Base-by-base conservation (phyloP, 2,329 filamentous ascomycete species). In the Cytospora piceicola region DNA sequence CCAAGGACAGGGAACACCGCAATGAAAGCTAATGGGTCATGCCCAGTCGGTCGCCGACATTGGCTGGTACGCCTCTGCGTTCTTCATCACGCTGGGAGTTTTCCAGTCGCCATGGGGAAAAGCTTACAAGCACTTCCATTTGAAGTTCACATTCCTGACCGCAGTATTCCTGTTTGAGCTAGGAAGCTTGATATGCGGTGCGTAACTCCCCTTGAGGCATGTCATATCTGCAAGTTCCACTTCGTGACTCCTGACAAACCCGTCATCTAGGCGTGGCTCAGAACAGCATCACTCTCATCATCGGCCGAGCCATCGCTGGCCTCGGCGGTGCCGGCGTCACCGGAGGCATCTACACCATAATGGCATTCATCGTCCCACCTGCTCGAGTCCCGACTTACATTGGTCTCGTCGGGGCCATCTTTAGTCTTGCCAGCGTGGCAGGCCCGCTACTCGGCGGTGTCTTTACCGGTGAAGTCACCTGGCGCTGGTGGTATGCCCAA, bases 371-470 rank as follows among this genome's bases (percentile, higher is more conserved):
- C 12, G 73, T 73, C 2, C 71, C 71, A 8, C 72, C 73, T 14
- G 57, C 61, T 56, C 69, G 69, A n/a, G 67, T 70, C 0, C 71
- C 73, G 22, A 34, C 73, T 14, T 74, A 72, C 66, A 72, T 67
- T 24, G 79, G 79, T 61, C 67, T 80, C 17, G 74, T 82, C 53
- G 76, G 76, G 27, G 75, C 72, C 57, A 80, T 81, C 72, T 82
- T 77, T 66, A 80, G 79, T 17, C 74, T 82, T 54, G 79, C 80
- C 14, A 71, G 68, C 39, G 81, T 84, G 12, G 79, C 79, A 2
- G 83, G 82, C 0, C 83, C 83, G 12, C 72, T 85, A 8, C 73
- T 83, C 14, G 82, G 82, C 7, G 82, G 82, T 24, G 82, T 73
- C 14, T 82, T 85, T 55, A 81, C 82, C 2, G 78, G 83, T 36